phyloP scores from a whole-genome alignment of 441 rosid species.

The Populus tomentosa region DNA sequence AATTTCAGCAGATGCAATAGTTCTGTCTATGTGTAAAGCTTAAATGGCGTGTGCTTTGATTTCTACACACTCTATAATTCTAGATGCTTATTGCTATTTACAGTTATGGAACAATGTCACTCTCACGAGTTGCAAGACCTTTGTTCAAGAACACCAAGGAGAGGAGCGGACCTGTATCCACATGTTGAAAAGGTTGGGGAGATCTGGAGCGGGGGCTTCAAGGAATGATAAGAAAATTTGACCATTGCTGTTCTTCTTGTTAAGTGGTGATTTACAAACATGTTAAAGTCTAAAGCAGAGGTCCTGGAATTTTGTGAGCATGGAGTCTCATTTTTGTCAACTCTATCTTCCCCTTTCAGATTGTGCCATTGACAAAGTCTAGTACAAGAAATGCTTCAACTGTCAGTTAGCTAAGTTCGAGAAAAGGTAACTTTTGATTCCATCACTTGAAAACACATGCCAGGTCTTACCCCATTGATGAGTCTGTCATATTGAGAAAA shows the following conservation, averaged over 20 bases:
- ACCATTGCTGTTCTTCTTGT: neutral
- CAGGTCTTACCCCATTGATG: too few species aligned
- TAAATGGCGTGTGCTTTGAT: too few species aligned
- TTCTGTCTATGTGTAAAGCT: too few species aligned
- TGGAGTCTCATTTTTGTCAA: neutral
- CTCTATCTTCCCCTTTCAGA: conserved; percentile 5
- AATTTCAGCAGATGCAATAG: too few species aligned
- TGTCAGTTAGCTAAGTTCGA: too few species aligned
- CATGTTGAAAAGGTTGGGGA: conserved; percentile 28
- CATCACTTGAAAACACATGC: too few species aligned
- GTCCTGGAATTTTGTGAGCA: neutral
- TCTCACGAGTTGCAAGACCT: conserved; percentile 35
- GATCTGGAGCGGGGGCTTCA: conserved; percentile 18
- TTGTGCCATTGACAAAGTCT: conserved; percentile 13
- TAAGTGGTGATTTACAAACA: neutral
- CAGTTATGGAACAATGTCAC: too few species aligned
- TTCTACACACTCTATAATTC: too few species aligned
- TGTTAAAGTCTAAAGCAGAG: neutral
- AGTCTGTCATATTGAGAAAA: too few species aligned
- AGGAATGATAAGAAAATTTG: conserved; percentile 30
- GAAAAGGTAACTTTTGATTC: too few species aligned
- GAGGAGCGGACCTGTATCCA: conserved; percentile 18
- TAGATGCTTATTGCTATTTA: too few species aligned
- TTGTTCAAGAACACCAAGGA: conserved; percentile 40
- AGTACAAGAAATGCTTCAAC: neutral